phyloP scores from a whole-genome alignment of 1,284 basidiomycete species.

The Naganishia liquefaciens region DNA sequence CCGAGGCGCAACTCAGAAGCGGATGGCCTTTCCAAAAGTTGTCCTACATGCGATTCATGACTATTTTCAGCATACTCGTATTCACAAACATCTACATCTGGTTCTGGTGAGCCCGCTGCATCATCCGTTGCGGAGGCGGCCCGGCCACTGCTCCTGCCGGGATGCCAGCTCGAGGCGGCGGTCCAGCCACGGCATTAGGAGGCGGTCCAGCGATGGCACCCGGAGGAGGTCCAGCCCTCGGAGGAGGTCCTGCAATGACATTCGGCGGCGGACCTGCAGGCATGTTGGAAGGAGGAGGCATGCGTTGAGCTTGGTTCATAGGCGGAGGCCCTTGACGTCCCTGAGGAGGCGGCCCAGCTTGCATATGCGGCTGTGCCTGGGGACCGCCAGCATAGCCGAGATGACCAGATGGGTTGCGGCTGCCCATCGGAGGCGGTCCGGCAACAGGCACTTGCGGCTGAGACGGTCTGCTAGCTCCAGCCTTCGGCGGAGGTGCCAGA shows the following conservation, averaged over 20 bases:
- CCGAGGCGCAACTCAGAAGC: no score
- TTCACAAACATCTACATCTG: background rate
- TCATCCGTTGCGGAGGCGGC: conserved; percentile 33
- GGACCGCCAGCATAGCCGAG: conserved; percentile 5
- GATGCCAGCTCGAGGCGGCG: conserved; percentile 81
- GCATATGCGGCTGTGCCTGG: conserved; percentile 34
- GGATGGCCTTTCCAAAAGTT: no score
- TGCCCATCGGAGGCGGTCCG: conserved; percentile 29
- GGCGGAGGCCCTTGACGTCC: conserved; percentile 38
- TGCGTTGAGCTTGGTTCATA: conserved; percentile 35
- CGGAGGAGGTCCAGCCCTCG: conserved; percentile 38
- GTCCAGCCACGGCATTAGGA: conserved; percentile 78
- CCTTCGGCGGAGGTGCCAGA: conserved; percentile 51
- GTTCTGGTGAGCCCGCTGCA: conserved; percentile 6
- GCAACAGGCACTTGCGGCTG: conserved; percentile 23
- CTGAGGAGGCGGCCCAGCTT: conserved; percentile 42
- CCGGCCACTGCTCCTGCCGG: conserved; percentile 70
- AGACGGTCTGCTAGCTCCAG: conserved; percentile 46
- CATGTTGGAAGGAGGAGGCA: conserved; percentile 32
- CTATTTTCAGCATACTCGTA: no score
- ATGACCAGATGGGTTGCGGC: conserved; percentile 30
- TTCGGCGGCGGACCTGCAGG: conserved; percentile 54
- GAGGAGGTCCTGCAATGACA: conserved; percentile 57
- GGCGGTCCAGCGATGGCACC: conserved; percentile 44
- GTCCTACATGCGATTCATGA: no score